Conservation (phyloP, 73 alveolate species). For the Paramecium bursaria region DNA sequence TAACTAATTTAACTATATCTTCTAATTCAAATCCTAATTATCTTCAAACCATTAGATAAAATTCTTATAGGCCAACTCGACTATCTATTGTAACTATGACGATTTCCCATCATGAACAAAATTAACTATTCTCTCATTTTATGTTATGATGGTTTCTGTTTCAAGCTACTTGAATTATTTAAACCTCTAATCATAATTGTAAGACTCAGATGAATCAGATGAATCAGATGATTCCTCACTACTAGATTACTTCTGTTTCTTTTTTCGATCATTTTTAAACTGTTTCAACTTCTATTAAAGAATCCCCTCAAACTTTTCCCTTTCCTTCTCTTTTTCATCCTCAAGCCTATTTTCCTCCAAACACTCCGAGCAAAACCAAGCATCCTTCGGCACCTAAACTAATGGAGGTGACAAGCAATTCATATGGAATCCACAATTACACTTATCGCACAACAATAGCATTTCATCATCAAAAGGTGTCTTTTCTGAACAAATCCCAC, state of each 20-base stretch:
- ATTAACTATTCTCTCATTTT: background rate
- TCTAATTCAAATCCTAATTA: background rate
- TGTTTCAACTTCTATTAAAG: conserved; percentile 14
- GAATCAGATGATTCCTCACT: conserved; percentile 10
- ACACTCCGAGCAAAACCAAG: conserved; percentile 73
- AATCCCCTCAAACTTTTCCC: conserved; percentile 48
- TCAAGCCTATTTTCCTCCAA: conserved; percentile 33
- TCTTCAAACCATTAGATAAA: background rate
- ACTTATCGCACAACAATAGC: conserved; percentile 71
- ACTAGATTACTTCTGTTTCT: conserved; percentile 48
- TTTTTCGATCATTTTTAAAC: conserved; percentile 13
- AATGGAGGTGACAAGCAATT: conserved; percentile 70
- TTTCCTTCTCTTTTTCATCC: conserved; percentile 53
- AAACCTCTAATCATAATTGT: conserved; percentile 39
- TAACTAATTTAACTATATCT: background rate
- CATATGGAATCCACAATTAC: conserved; percentile 75
- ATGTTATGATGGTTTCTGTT: conserved; percentile 5
- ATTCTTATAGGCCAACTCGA: background rate
- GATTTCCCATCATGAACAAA: no score
- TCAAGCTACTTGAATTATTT: conserved; percentile 21
- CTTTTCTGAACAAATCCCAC: conserved; percentile 65
- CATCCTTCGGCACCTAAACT: conserved; percentile 66
- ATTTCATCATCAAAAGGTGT: conserved; percentile 71
- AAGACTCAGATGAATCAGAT: conserved; percentile 49
- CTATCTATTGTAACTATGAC: background rate